Evolutionary conservation across 495 filamentous ascomycete species (phyloP).

Genomic region (Lophiostoma macrostomum): DNA sequence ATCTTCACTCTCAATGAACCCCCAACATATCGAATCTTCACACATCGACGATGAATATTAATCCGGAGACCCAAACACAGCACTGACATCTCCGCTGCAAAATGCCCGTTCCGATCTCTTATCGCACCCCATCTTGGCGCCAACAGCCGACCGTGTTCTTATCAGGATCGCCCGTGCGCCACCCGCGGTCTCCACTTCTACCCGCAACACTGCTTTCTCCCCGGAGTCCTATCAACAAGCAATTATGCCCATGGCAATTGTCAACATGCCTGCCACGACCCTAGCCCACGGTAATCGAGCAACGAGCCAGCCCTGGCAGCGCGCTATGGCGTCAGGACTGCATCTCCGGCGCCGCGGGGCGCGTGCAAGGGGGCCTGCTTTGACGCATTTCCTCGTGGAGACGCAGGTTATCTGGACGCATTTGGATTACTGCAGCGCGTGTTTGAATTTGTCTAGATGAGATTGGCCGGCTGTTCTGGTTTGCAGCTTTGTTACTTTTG

Average conservation of each 20-base stretch:
- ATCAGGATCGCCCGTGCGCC: conserved; percentile 24
- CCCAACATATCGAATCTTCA: no score
- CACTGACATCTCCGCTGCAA: neutral
- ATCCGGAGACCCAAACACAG: neutral
- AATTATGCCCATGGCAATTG: conserved; percentile 19
- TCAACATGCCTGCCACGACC: neutral
- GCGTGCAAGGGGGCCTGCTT: no score
- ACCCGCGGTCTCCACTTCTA: neutral
- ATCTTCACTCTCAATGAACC: no score
- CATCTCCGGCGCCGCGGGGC: conserved; percentile 26
- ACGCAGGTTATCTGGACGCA: no score
- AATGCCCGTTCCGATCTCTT: neutral
- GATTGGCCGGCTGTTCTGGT: no score
- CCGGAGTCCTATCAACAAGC: conserved; percentile 14
- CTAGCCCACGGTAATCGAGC: no score
- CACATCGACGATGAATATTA: no score
- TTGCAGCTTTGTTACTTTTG: no score
- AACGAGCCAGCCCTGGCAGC: no score
- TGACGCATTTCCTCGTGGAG: no score
- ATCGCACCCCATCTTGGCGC: conserved; percentile 16
- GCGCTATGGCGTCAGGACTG: conserved; percentile 13
- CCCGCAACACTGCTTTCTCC: conserved; percentile 10
- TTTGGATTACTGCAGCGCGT: no score
- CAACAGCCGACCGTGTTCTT: conserved; percentile 9
- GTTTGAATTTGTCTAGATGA: no score